Evolutionary conservation across 257 asterid genomes (phyloP).

Genomic region (Penstemon barbatus): DNA sequence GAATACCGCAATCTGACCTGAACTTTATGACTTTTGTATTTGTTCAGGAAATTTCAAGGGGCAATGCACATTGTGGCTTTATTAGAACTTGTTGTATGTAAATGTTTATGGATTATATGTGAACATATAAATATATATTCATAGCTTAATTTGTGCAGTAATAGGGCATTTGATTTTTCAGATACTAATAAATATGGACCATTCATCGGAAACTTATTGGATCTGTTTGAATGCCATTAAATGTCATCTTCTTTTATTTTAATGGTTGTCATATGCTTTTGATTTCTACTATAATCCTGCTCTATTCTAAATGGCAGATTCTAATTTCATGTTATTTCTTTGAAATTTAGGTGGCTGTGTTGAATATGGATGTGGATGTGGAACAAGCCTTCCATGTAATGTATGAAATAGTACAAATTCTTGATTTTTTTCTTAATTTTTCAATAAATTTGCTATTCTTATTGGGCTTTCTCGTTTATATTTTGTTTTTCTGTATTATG

Average conservation of each 20-base stretch:
- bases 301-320: not conserved
- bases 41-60: constrained; percentile 74
- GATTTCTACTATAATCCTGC: constrained; percentile 1
- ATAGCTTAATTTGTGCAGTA: constrained; percentile 4
- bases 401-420: constrained; percentile 48
- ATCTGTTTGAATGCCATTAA: constrained; percentile 48
- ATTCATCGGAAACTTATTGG: constrained; percentile 65
- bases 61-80: constrained; percentile 81
- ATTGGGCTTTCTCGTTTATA: not conserved
- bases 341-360: constrained; percentile 43
- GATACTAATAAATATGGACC: constrained; percentile 64
- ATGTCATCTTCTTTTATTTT: not conserved
- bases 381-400: constrained; percentile 62
- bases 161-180: constrained; percentile 34
- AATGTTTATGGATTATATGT: not conserved
- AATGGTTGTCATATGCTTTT: not conserved
- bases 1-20: not conserved
- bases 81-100: constrained; percentile 77
- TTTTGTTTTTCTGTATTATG: not conserved
- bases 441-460: no score
- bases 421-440: not conserved
- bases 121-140: not conserved
- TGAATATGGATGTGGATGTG: constrained; percentile 54
- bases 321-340: constrained; percentile 18
- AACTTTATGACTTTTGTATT: constrained; percentile 1